Percentiles rank a stretch among this genome's conserved stretches.
Conservation (phyloP, 176 grass and related monocot species). For the Oryza officinalis region DNA sequence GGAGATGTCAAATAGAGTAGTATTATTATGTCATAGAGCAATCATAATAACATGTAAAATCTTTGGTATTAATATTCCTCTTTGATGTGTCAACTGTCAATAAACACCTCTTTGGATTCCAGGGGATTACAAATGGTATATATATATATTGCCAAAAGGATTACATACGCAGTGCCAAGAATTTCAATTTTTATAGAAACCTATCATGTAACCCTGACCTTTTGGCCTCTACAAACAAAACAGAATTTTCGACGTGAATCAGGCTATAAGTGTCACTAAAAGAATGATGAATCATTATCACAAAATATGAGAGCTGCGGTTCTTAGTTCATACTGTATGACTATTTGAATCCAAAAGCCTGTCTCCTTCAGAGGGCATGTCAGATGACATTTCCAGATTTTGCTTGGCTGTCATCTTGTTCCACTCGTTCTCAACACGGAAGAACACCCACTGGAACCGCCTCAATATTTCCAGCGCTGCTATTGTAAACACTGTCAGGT, state of each 20-base stretch:
- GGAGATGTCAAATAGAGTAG: no score
- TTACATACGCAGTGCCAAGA: conserved; percentile 9
- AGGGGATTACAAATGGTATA: conserved; percentile 34
- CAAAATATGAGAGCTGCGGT: not conserved
- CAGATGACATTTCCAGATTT: conserved; percentile 69
- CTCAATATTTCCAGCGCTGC: conserved; percentile 77
- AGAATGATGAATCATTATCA: conserved; percentile 35
- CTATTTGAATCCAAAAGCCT: conserved; percentile 65
- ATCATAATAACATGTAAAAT: not conserved
- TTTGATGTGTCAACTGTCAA: conserved; percentile 38
- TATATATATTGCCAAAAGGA: not conserved
- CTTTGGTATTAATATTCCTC: conserved; percentile 8
- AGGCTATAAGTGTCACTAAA: conserved; percentile 33
- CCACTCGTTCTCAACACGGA: conserved; percentile 98
- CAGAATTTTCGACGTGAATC: conserved; percentile 14
- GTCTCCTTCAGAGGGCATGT: conserved; percentile 64
- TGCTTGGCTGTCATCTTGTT: conserved; percentile 86
- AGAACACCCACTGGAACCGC: conserved; percentile 96
- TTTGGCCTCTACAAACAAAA: conserved; percentile 50
- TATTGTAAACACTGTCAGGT: conserved; percentile 88
- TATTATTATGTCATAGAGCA: no score
- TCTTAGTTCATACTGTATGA: conserved; percentile 51
- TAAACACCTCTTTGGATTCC: conserved; percentile 32
- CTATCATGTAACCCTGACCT: conserved; percentile 43
- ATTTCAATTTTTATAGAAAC: conserved; percentile 37